These are phyloP conservation scores for Pholiota molesta DNA, from an alignment of 768 basidiomycete genomes.

Conservation along the genomic window DNA sequence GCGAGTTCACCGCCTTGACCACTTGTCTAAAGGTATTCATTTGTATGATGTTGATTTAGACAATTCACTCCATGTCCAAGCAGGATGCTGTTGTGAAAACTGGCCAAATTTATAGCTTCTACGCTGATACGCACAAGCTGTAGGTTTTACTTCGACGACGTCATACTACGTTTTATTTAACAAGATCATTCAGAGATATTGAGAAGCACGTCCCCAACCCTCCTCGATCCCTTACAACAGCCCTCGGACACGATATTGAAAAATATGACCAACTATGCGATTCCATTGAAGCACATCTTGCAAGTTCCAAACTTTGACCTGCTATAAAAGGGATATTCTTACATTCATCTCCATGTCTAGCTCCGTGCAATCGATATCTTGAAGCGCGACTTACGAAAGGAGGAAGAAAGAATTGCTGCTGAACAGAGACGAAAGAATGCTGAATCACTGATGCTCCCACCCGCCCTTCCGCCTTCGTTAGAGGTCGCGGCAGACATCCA, in stretches of 20 bases:
- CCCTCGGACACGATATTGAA: conserved; percentile 75
- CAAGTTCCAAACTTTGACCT: conserved; percentile 33
- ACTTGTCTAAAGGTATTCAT: conserved; percentile 56
- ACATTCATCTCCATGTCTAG: conserved; percentile 36
- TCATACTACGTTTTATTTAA: not conserved
- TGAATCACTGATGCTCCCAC: conserved; percentile 23
- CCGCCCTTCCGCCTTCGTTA: conserved; percentile 19
- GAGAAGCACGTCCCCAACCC: conserved; percentile 60
- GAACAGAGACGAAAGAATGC: conserved; percentile 26
- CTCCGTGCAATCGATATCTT: conserved; percentile 72
- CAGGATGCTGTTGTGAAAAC: conserved; percentile 72
- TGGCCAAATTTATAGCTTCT: conserved; percentile 71
- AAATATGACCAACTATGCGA: conserved; percentile 83
- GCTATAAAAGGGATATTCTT: not conserved
- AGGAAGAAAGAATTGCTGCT: conserved; percentile 56
- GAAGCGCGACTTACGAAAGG: conserved; percentile 67
- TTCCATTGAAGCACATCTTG: conserved; percentile 72
- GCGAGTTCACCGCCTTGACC: conserved; percentile 64
- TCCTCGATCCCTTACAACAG: conserved; percentile 63
- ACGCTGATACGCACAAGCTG: conserved; percentile 67
- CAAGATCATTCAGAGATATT: conserved; percentile 50
- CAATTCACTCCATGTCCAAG: not conserved
- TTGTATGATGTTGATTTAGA: not conserved
- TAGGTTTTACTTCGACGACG: conserved; percentile 35
- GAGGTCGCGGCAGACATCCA: conserved; percentile 23